Evolutionary conservation across 495 filamentous ascomycete species (phyloP).

Genomic region (Daldinia loculata): DNA sequence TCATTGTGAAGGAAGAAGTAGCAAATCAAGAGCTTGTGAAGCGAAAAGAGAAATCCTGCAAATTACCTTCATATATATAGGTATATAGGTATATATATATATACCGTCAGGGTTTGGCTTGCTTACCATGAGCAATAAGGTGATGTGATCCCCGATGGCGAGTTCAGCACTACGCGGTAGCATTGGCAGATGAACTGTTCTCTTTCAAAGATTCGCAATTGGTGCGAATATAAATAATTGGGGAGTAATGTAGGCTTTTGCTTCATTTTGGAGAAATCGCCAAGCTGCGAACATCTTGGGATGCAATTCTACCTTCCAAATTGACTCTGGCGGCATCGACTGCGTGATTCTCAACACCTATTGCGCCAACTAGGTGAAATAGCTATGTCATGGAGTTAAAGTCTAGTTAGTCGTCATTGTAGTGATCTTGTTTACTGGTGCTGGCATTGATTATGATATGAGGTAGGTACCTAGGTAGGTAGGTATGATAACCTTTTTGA

Average conservation of each 20-base stretch:
- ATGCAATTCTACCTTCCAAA: conserved; percentile 25
- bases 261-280: conserved; percentile 7
- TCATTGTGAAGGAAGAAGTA: background rate
- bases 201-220: background rate
- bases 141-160: background rate
- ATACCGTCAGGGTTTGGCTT: background rate
- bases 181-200: background rate
- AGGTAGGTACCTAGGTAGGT: too few species aligned
- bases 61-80: background rate
- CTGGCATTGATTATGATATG: too few species aligned
- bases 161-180: background rate
- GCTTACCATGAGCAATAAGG: background rate
- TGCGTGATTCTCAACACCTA: conserved; percentile 23
- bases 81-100: too few species aligned
- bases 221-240: background rate
- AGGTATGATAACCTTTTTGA: too few species aligned
- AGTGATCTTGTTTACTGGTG: too few species aligned
- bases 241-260: background rate
- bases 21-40: background rate
- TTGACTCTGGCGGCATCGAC: conserved; percentile 16
- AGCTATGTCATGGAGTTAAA: background rate
- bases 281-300: conserved; percentile 20
- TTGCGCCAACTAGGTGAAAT: conserved; percentile 7
- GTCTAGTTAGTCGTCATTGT: too few species aligned
- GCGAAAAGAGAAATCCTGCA: background rate